Percentiles rank a stretch among this genome's conserved stretches.
These are phyloP conservation scores for Fusarium camptoceras DNA, from an alignment of 2,329 filamentous ascomycete genomes.

Conservation along the genomic window DNA sequence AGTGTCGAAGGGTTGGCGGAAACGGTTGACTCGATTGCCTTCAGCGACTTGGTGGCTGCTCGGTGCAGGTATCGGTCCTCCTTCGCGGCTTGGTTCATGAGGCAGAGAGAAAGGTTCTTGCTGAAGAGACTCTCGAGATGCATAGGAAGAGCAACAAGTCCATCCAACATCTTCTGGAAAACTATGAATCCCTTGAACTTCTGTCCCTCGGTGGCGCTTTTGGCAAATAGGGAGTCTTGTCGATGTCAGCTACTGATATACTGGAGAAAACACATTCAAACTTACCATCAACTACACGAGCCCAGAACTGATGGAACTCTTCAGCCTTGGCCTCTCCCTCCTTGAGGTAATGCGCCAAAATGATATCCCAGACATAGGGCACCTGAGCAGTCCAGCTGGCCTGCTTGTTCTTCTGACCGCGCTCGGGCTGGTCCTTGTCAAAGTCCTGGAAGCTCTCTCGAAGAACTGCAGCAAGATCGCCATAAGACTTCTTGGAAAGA, in stretches of 20 bases:
- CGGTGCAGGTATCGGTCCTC: conserved; percentile 83
- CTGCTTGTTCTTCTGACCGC: conserved; percentile 65
- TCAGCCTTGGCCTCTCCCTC: conserved; percentile 53
- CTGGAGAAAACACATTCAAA: neutral
- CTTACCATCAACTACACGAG: conserved; percentile 85
- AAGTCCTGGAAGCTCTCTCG: conserved; percentile 76
- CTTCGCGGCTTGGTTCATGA: conserved; percentile 85
- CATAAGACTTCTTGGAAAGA: conserved; percentile 74
- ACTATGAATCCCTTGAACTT: conserved; percentile 94
- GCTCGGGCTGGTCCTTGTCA: conserved; percentile 58
- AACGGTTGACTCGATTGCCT: conserved; percentile 73
- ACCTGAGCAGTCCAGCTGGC: conserved; percentile 83
- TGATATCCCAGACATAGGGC: conserved; percentile 88
- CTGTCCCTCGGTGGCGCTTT: conserved; percentile 83
- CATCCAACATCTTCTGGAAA: conserved; percentile 78
- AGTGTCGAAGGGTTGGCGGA: conserved; percentile 71
- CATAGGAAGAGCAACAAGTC: conserved; percentile 58
- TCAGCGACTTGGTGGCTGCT: conserved; percentile 81
- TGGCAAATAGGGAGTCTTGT: conserved; percentile 83
- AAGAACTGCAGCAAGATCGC: conserved; percentile 78
- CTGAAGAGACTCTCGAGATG: conserved; percentile 76
- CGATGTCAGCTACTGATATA: conserved; percentile 38
- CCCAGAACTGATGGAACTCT: conserved; percentile 84
- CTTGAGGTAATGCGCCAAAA: conserved; percentile 68
- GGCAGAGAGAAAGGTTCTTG: conserved; percentile 81